Conservation (phyloP, 208 protist species). For the Leishmania martiniquensis region DNA sequence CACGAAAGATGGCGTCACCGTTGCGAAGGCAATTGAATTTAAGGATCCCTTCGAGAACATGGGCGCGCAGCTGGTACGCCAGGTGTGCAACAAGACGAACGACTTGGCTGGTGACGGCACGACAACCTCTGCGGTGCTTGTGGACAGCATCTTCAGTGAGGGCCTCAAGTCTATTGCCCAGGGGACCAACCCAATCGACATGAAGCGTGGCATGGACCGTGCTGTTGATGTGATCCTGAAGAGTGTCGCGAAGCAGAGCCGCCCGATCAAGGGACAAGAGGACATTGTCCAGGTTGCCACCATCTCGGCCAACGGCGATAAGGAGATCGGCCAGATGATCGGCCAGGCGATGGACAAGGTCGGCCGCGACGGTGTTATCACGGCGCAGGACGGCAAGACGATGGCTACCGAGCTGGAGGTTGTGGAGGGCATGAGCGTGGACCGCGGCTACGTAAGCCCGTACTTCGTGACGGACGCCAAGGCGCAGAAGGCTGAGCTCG, state of each 20-base stretch:
- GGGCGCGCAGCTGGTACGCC: constrained; percentile 97
- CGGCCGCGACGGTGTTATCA: constrained; percentile 99
- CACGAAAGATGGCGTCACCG: constrained; percentile 99
- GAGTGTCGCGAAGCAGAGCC: constrained; percentile 63
- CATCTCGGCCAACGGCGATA: constrained; percentile 99
- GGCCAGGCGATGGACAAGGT: constrained; percentile 99
- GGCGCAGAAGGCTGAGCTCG: constrained; percentile 95
- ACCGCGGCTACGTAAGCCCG: constrained; percentile 98
- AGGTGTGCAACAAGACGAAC: constrained; percentile 98
- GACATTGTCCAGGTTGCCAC: constrained; percentile 98
- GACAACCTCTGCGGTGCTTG: constrained; percentile 99
- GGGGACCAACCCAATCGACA: constrained; percentile 99
- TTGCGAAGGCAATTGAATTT: constrained; percentile 99
- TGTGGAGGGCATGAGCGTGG: constrained; percentile 98
- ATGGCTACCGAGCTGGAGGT: constrained; percentile 98
- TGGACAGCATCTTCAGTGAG: constrained; percentile 98
- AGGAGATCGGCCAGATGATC: constrained; percentile 98
- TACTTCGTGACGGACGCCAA: constrained; percentile 99
- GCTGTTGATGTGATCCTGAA: constrained; percentile 12
- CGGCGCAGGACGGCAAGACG: constrained; percentile 98
- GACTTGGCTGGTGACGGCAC: constrained; percentile 99
- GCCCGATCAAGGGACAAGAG: constrained; percentile 94
- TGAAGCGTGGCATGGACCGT: constrained; percentile 96
- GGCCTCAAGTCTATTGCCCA: constrained; percentile 97
- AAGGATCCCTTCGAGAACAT: constrained; percentile 98